A percentile compares a stretch with the other conserved stretches of the same genome.
These are phyloP conservation scores for Phaeosphaeriaceae sp. DNA, from an alignment of 2,329 filamentous ascomycete species.

Conservation along the genomic window DNA sequence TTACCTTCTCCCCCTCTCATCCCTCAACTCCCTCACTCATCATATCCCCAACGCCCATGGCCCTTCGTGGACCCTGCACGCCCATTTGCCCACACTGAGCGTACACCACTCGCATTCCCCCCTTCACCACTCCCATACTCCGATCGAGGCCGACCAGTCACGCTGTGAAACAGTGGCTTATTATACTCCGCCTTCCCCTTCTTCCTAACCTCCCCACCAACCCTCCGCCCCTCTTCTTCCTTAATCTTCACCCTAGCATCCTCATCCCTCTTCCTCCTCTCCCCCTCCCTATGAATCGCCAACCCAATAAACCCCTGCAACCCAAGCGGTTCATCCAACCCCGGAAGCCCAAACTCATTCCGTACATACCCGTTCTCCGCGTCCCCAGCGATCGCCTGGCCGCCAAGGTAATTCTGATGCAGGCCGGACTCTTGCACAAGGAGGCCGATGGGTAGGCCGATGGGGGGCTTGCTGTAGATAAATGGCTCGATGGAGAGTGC, in stretches of 20 bases:
- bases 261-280: constrained; percentile 4
- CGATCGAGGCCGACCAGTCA: constrained; percentile 11
- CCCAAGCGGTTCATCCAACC: constrained; percentile 10
- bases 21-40: too few species aligned
- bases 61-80: too few species aligned
- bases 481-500: constrained; percentile 32
- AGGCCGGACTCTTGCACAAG: constrained; percentile 9
- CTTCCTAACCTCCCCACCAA: not conserved
- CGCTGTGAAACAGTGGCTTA: constrained; percentile 29
- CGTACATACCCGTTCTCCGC: constrained; percentile 13
- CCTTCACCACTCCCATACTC: constrained; percentile 19
- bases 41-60: too few species aligned
- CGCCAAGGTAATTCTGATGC: constrained; percentile 6
- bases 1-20: too few species aligned
- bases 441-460: constrained; percentile 20
- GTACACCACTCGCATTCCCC: too few species aligned
- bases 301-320: constrained; percentile 11
- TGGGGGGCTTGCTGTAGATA: constrained; percentile 27
- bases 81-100: too few species aligned
- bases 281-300: constrained; percentile 3
- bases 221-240: not conserved
- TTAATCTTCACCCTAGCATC: constrained; percentile 1
- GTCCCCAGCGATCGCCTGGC: not conserved
- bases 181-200: not conserved
- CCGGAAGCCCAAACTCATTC: constrained; percentile 16